phyloP scores from a whole-genome alignment of 176 grass and related monocot species.

The Carex pumila region DNA sequence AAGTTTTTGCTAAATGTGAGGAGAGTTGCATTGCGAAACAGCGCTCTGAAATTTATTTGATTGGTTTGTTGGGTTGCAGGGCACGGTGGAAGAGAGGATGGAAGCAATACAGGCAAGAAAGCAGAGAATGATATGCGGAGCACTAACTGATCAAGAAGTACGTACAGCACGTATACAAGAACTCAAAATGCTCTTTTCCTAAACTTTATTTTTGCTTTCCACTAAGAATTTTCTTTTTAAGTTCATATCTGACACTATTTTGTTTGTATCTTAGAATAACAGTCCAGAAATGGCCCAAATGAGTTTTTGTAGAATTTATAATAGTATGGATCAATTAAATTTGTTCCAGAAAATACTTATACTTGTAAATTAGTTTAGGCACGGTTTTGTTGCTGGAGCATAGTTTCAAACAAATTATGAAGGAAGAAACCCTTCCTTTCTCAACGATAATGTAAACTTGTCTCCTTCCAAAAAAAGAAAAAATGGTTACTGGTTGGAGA shows the following conservation, averaged over 20 bases:
- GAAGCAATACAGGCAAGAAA: conserved; percentile 71
- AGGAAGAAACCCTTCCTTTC: not conserved
- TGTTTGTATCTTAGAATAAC: not conserved
- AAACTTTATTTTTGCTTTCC: not conserved
- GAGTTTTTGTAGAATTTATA: not conserved
- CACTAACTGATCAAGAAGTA: conserved; percentile 76
- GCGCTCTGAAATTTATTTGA: not conserved
- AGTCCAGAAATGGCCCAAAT: not conserved
- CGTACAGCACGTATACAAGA: conserved; percentile 75
- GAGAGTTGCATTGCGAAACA: not conserved
- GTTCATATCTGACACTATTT: not conserved
- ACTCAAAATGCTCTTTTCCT: conserved; percentile 84
- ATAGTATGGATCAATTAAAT: not conserved
- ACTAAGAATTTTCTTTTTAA: not conserved
- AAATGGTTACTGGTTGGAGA: no score
- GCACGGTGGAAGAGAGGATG: conserved; percentile 88
- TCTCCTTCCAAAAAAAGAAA: not conserved
- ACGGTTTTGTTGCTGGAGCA: not conserved
- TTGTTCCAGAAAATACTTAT: not conserved
- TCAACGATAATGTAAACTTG: not conserved
- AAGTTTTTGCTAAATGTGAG: not conserved
- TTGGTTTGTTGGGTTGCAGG: conserved; percentile 23
- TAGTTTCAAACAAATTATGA: not conserved
- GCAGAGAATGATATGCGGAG: conserved; percentile 89
- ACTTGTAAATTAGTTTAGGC: not conserved